Evolutionary conservation across 2,329 filamentous ascomycete species (phyloP), one percentile per base, ranked within the genome.

Genomic region (Penicillium sp.): DNA sequence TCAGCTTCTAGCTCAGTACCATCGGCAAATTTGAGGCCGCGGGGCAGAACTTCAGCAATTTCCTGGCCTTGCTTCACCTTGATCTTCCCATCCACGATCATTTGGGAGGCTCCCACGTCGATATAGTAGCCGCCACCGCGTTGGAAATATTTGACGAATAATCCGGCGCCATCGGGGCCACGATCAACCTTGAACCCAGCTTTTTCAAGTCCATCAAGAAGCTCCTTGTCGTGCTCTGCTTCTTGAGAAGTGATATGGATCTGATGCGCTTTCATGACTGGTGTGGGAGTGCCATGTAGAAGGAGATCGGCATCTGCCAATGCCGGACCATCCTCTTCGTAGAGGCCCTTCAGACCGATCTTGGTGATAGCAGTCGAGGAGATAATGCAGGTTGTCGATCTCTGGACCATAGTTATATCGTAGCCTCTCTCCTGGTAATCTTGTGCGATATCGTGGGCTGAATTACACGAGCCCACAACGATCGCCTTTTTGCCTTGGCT

Each of bases 401-500:
- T 40, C 37, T 40, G 37, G 5, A 40, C 37, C 37, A 40, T 40
- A 22, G 37, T 40, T 0, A 40, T 40, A 2, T 83, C 75, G 58
- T 85, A 86, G 0, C 87, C 88, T 47, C 84, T 83, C 62, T 88
- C 85, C 36, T 82, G 78, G 62, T 81, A 88, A 59, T 89, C 84
- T 55, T 88, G 85, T 0, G 84, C 82, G 54, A 89, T 89, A 60
- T 89, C 87, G 63, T 88, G 85, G 5, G 78, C 84, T 0, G 84
- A 88, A 70, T 88, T 89, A 70, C 86, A 87, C 2, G 82, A 85
- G 1, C 87, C 87, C 0, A 90, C 78, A 0, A 90, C 82, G 1
- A 89, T 73, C 0, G 83, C 86, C 57, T 82, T 85, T 67, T 84
- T 86, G 3, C 80, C 17, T 89, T 40, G 37, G 37, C 37, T 4